Conservation (phyloP, 345 rosid genomes). For the Melaleuca alternifolia region DNA sequence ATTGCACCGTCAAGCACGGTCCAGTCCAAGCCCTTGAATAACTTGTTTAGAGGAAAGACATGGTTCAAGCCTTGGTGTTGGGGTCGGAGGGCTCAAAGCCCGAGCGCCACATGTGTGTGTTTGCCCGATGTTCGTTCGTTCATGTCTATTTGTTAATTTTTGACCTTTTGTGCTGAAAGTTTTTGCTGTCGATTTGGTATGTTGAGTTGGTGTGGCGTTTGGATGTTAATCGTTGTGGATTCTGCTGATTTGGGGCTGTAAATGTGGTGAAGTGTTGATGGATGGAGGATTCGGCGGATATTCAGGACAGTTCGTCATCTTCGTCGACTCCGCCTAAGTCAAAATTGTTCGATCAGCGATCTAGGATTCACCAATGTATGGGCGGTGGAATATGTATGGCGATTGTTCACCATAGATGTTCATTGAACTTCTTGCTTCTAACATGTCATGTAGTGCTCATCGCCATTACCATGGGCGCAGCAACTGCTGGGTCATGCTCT, state of each 20-base stretch:
- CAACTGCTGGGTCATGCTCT: no score
- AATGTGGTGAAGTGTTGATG: not conserved
- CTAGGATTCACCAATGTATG: constrained; percentile 28
- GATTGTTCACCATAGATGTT: not conserved
- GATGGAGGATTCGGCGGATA: constrained; percentile 8
- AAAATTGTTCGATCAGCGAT: constrained; percentile 23
- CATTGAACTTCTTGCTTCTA: not conserved
- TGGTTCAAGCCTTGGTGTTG: constrained; percentile 23
- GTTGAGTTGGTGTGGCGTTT: no score
- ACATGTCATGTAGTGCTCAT: no score
- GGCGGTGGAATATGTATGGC: constrained; percentile 29
- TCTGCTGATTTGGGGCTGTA: not conserved
- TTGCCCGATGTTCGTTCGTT: no score
- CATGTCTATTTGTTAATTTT: no score
- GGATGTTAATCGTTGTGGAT: not conserved
- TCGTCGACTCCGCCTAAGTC: not conserved
- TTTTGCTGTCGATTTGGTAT: no score
- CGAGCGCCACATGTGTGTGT: no score
- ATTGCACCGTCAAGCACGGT: constrained; percentile 83
- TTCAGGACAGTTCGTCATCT: constrained; percentile 4
- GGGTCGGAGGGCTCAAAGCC: no score
- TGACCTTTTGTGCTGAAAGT: no score
- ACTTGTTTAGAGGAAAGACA: constrained; percentile 68
- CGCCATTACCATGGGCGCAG: no score
- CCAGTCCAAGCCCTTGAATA: constrained; percentile 88